phyloP scores from a whole-genome alignment of 345 rosid species.

The Pistacia integerrima region DNA sequence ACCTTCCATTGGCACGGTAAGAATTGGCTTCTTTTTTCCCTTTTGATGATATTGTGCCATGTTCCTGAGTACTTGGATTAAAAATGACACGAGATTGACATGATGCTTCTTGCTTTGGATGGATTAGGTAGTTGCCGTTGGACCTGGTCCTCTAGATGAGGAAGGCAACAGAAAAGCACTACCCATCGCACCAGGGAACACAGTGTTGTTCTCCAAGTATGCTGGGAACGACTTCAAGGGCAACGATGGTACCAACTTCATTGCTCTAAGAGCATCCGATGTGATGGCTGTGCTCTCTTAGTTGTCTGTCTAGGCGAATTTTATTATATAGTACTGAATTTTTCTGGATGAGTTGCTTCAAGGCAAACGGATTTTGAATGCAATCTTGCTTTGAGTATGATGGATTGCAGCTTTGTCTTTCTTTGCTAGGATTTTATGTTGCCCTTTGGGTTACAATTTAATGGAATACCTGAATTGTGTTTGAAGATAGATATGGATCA shows the following conservation, averaged over 20 bases:
- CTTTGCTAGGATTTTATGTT: neutral
- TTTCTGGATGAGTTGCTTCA: conserved; percentile 25
- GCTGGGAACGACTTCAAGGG: conserved; percentile 92
- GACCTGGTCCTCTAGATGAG: conserved; percentile 82
- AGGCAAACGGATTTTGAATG: conserved; percentile 27
- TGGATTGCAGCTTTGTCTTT: conserved; percentile 1
- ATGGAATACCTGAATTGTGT: neutral
- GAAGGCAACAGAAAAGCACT: conserved; percentile 65
- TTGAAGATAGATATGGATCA: too few species aligned
- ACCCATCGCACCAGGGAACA: conserved; percentile 59
- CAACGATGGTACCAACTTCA: conserved; percentile 73
- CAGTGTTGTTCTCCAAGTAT: conserved; percentile 88
- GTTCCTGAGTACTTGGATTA: neutral
- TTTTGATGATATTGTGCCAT: too few species aligned
- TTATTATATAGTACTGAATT: conserved; percentile 26
- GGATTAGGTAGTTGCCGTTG: conserved; percentile 78
- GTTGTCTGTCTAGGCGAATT: conserved; percentile 17
- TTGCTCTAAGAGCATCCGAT: conserved; percentile 81
- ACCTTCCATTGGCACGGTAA: conserved; percentile 87
- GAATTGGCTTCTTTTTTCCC: neutral
- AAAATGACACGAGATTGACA: neutral
- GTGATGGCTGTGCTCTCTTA: conserved; percentile 93
- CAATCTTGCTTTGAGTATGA: conserved; percentile 13
- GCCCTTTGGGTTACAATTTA: too few species aligned
- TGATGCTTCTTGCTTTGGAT: neutral